phyloP scores from a whole-genome alignment of 2,329 filamentous ascomycete species.

The Xylariales sp. region DNA sequence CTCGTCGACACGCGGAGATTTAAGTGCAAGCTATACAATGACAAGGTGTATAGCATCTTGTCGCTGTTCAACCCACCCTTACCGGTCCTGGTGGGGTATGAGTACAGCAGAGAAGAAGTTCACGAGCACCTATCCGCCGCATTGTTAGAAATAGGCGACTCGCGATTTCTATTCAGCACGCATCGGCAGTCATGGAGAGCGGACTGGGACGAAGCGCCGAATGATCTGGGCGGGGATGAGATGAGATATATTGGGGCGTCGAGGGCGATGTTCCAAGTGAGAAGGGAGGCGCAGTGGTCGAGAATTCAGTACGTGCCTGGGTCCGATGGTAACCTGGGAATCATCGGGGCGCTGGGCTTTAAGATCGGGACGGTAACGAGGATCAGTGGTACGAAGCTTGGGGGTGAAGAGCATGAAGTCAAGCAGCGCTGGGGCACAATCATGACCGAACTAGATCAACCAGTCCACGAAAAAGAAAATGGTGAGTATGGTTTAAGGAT shows the following conservation, averaged over 20 bases:
- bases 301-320: conserved; percentile 4
- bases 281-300: conserved; percentile 14
- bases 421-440: conserved; percentile 10
- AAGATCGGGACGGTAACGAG: conserved; percentile 15
- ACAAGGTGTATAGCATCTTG: conserved; percentile 11
- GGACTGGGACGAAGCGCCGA: conserved; percentile 8
- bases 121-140: conserved; percentile 12
- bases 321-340: not conserved
- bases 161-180: conserved; percentile 4
- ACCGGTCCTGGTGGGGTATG: not conserved
- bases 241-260: conserved; percentile 7
- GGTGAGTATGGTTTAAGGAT: not conserved
- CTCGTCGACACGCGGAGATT: conserved; percentile 16
- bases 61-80: conserved; percentile 11
- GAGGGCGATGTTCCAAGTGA: conserved; percentile 5
- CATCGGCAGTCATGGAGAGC: conserved; percentile 12
- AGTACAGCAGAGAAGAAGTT: conserved; percentile 11
- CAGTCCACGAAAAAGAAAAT: conserved; percentile 6
- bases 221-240: not conserved
- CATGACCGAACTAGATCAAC: conserved; percentile 2
- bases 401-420: not conserved
- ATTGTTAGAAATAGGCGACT: conserved; percentile 9
- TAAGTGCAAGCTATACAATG: conserved; percentile 15
- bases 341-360: not conserved
- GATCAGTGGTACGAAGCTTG: conserved; percentile 2